phyloP scores from a whole-genome alignment of 2,329 filamentous ascomycete genomes.

The Penicillium freii region DNA sequence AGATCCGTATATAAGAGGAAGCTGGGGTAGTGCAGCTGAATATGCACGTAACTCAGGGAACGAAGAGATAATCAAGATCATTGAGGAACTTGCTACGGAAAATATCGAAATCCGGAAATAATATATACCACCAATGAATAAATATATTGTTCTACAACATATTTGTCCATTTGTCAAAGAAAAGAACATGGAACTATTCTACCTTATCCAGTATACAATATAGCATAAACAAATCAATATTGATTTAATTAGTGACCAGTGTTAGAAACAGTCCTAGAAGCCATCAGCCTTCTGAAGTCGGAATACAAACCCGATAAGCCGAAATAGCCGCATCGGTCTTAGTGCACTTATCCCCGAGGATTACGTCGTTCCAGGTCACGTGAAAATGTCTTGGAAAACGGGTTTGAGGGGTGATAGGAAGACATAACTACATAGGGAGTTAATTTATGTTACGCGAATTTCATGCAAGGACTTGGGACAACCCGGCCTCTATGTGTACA shows the following conservation, averaged over 20 bases:
- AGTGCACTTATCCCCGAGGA: slow-evolving; percentile 6
- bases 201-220: too few relatives aligned
- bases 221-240: too few relatives aligned
- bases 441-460: not conserved
- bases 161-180: too few relatives aligned
- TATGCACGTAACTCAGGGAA: slow-evolving; percentile 12
- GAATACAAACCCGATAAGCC: not conserved
- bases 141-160: not conserved
- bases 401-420: not conserved
- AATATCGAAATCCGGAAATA: not conserved
- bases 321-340: slow-evolving; percentile 6
- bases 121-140: not conserved
- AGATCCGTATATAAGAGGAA: slow-evolving; percentile 13
- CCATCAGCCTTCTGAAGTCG: not conserved
- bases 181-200: too few relatives aligned
- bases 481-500: not conserved
- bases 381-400: not conserved
- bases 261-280: not conserved
- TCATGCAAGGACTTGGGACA: not conserved
- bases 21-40: slow-evolving; percentile 17
- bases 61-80: slow-evolving; percentile 11
- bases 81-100: not conserved
- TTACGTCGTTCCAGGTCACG: slow-evolving; percentile 1
- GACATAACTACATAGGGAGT: not conserved
- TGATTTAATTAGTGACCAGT: not conserved